Base-by-base conservation (phyloP, 1,284 basidiomycete genomes). In the Pseudozyma sp. region DNA sequence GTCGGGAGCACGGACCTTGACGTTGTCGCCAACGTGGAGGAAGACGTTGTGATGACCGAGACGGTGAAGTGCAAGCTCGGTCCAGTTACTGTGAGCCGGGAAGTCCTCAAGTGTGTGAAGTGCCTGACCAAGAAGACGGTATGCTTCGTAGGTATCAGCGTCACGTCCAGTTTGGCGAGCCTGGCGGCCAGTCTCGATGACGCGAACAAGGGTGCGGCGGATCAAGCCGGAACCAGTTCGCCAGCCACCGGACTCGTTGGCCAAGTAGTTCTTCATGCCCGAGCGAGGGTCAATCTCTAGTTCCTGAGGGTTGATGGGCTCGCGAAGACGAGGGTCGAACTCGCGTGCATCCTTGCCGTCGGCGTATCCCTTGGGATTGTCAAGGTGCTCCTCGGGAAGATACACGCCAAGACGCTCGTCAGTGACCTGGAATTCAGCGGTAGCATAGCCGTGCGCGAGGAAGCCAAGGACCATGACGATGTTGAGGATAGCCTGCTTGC, bases 181-280 rank as follows among this genome's bases (percentile, higher is more conserved):
- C 70, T 88, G 87, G 13, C 83, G 78, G 34, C 88, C 94, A 89
- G 66, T 87, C 40, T 88, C 86, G 74, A 89, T 88, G 82, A 92
- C 93, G 39, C 88, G 87, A 78, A 92, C 89, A n/a, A 97, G 87
- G 0, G 90, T 91, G 25, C 92, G 89, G 44, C 94, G 88, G 36
- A 96, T 91, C 21, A 94, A 90, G 0, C 90, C 91, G 75, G 92
- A 92, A 2, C 93, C 94, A 0, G 95, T 97, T 75, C 94, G 93
- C 93, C 94, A 97, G 62, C 42, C 61, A 19, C 80, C 76, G 89
- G 90, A 91, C 80, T 86, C 86, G 72, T 95, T 95, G 1, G 93
- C 93, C 65, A 97, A 95, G 84, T 96, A 97, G 82, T 95, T 95
- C 87, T 97, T 97, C 94, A 97, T 96, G 6, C 94, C 95, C 0